phyloP scores from a whole-genome alignment of 352 stramenopile genomes.

The Globisporangium recalcitrans region DNA sequence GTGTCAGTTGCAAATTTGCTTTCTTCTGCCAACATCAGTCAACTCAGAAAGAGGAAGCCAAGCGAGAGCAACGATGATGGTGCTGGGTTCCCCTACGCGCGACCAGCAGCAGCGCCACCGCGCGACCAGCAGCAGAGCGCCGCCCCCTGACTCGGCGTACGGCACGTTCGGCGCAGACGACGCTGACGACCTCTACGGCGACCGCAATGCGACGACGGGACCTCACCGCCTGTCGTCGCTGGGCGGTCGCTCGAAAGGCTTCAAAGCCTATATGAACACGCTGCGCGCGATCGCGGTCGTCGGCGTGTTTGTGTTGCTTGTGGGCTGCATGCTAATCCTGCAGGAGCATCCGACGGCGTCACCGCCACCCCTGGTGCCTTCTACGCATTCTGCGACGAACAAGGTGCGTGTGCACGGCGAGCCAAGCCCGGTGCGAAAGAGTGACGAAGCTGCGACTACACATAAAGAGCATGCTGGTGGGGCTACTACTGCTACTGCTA shows the following conservation, averaged over 20 bases:
- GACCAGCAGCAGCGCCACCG: background rate
- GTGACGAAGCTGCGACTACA: background rate
- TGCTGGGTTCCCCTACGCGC: conserved; percentile 1
- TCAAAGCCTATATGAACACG: background rate
- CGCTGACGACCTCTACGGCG: background rate
- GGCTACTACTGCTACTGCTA: too few species aligned
- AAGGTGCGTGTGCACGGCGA: background rate
- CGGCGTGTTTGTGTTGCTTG: conserved; percentile 24
- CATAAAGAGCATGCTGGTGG: background rate
- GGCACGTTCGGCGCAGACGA: conserved; percentile 42
- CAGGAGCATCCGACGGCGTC: conserved; percentile 30
- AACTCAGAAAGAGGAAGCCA: too few species aligned
- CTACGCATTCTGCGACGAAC: background rate
- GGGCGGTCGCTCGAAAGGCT: background rate
- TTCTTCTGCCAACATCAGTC: too few species aligned
- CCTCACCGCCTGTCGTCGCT: background rate
- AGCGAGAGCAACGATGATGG: conserved; percentile 1
- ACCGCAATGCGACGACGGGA: background rate
- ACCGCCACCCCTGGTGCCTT: conserved; percentile 16
- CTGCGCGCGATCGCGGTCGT: conserved; percentile 23
- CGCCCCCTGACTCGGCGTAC: conserved; percentile 22
- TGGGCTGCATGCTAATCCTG: conserved; percentile 21
- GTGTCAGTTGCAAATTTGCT: too few species aligned
- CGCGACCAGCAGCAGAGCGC: too few species aligned
- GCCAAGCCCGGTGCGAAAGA: background rate